phyloP scores from a whole-genome alignment of 768 basidiomycete genomes.

The Neoboletus magnificus region DNA sequence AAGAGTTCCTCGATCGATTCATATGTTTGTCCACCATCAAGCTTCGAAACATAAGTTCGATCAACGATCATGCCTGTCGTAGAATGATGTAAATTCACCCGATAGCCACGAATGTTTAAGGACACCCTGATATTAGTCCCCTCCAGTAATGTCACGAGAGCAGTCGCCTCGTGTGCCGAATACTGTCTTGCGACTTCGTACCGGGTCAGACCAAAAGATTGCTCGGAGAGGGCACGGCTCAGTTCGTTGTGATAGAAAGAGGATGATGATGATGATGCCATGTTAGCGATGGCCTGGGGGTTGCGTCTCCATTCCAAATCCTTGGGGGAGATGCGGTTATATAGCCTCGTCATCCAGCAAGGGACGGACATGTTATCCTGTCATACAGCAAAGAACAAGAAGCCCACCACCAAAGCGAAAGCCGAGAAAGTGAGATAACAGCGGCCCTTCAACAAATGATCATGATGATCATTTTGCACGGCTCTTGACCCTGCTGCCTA shows the following conservation, averaged over 20 bases:
- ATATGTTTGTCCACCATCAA: slow-evolving; percentile 34
- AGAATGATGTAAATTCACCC: slow-evolving; percentile 35
- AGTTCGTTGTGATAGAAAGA: slow-evolving; percentile 47
- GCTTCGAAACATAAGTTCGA: slow-evolving; percentile 17
- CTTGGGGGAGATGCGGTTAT: slow-evolving; percentile 21
- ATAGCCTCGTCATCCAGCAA: slow-evolving; percentile 29
- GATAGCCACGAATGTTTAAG: slow-evolving; percentile 55
- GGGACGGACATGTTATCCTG: slow-evolving; percentile 24
- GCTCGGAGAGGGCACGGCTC: slow-evolving; percentile 51
- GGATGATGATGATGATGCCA: slow-evolving; percentile 14
- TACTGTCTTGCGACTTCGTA: slow-evolving; percentile 40
- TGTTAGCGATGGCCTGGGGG: slow-evolving; percentile 6
- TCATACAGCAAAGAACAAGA: neutral
- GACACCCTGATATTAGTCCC: slow-evolving; percentile 44
- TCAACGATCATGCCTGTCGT: slow-evolving; percentile 7
- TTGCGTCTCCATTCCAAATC: slow-evolving; percentile 18
- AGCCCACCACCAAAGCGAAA: slow-evolving; percentile 15
- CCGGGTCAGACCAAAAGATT: slow-evolving; percentile 51
- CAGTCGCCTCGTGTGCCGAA: slow-evolving; percentile 47
- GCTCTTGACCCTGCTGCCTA: slow-evolving; percentile 29
- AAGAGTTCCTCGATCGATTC: slow-evolving; percentile 64
- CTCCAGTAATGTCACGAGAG: slow-evolving; percentile 55
- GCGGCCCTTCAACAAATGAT: slow-evolving; percentile 20
- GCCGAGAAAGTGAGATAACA: slow-evolving; percentile 12
- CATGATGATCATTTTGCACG: slow-evolving; percentile 15